Evolutionary conservation across 2,329 filamentous ascomycete genomes (phyloP).

Genomic region (Zymoseptoria passerinii): DNA sequence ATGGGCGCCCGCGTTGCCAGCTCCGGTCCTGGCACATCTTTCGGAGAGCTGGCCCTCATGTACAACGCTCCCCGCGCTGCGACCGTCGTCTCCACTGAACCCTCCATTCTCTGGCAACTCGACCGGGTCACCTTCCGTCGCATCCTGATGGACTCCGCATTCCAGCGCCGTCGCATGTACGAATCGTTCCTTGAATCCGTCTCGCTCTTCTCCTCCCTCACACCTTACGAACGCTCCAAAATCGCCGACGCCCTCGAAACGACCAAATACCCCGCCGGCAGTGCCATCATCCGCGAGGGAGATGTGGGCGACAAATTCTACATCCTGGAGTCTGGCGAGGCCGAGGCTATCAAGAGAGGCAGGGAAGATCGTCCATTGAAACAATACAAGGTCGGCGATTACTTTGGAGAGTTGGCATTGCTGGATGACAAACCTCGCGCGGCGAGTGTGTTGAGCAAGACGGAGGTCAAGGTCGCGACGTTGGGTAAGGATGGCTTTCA

Average conservation of each 20-base stretch:
- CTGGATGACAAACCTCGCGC: slow-evolving; percentile 90
- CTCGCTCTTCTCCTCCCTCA: slow-evolving; percentile 71
- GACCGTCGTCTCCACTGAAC: slow-evolving; percentile 77
- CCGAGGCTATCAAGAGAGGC: slow-evolving; percentile 76
- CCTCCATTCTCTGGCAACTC: slow-evolving; percentile 83
- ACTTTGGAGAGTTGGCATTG: slow-evolving; percentile 91
- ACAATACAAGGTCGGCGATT: slow-evolving; percentile 82
- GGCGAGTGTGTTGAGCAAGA: slow-evolving; percentile 74
- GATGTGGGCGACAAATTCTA: slow-evolving; percentile 90
- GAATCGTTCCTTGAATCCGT: slow-evolving; percentile 95
- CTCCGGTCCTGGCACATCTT: slow-evolving; percentile 82
- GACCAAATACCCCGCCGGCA: slow-evolving; percentile 69
- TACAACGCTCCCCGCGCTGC: slow-evolving; percentile 96
- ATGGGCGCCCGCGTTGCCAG: slow-evolving; percentile 74
- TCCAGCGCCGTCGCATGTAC: slow-evolving; percentile 92
- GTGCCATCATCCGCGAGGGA: slow-evolving; percentile 83
- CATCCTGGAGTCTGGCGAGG: slow-evolving; percentile 78
- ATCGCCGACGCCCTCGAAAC: slow-evolving; percentile 95
- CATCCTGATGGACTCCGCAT: slow-evolving; percentile 96
- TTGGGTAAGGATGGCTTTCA: slow-evolving; percentile 94
- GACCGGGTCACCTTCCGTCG: slow-evolving; percentile 95
- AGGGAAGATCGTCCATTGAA: slow-evolving; percentile 61
- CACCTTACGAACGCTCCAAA: slow-evolving; percentile 89
- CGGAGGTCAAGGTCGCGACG: slow-evolving; percentile 85
- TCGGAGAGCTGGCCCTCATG: slow-evolving; percentile 95